A percentile compares a stretch with the other conserved stretches of the same genome.
phyloP scores from a whole-genome alignment of 345 rosid species.

The Odontarrhena argentea region DNA sequence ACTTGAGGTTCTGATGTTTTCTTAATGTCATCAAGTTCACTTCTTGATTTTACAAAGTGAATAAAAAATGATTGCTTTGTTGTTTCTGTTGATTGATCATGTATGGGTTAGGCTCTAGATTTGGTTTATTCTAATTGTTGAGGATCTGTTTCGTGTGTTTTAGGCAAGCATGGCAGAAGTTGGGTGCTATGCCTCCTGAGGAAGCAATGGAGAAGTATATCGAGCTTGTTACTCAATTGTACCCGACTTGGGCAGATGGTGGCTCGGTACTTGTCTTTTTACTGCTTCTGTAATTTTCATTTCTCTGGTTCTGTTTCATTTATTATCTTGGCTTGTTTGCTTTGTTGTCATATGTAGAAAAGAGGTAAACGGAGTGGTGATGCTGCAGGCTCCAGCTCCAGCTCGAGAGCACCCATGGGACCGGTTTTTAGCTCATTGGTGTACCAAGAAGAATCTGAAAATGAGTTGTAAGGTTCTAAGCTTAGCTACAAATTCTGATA shows the following conservation, averaged over 20 bases:
- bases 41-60: neutral
- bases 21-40: too few species aligned
- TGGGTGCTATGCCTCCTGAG: conserved; percentile 95
- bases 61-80: neutral
- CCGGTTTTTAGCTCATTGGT: conserved; percentile 91
- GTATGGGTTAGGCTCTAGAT: neutral
- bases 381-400: conserved; percentile 45
- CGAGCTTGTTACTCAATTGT: conserved; percentile 79
- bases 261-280: conserved; percentile 43
- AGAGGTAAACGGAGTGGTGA: conserved; percentile 50
- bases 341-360: conserved; percentile 42
- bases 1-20: too few species aligned
- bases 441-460: conserved; percentile 73
- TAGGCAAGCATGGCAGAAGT: conserved; percentile 95
- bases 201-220: conserved; percentile 92
- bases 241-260: conserved; percentile 81
- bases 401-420: conserved; percentile 69
- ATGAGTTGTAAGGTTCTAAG: conserved; percentile 78
- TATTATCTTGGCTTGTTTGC: neutral
- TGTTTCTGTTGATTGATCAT: conserved; percentile 9
- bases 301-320: conserved; percentile 12
- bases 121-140: neutral
- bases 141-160: too few species aligned
- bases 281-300: conserved; percentile 1
- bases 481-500: conserved; percentile 7